Percentiles rank a stretch among this genome's conserved stretches.
phyloP scores from a whole-genome alignment of 345 rosid genomes.

The Heritiera fomes region DNA sequence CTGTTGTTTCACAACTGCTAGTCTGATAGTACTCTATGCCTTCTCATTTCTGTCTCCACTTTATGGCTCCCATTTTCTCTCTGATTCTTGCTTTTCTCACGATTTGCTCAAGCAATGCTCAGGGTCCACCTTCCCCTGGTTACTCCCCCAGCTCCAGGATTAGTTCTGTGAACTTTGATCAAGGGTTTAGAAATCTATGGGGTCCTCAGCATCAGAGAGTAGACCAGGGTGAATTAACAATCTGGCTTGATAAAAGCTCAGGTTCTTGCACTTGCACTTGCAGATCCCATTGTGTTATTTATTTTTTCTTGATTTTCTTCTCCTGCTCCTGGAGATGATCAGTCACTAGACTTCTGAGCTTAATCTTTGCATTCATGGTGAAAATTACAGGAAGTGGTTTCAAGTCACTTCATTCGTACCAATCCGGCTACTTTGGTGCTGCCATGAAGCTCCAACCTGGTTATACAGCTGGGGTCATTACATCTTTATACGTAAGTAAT shows the following conservation, averaged over 20 bases:
- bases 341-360: background rate
- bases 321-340: background rate
- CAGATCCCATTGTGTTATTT: background rate
- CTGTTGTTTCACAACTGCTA: background rate
- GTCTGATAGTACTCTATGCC: constrained; percentile 5
- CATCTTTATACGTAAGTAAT: constrained; percentile 67
- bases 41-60: constrained; percentile 11
- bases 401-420: constrained; percentile 66
- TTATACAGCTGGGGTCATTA: constrained; percentile 91
- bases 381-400: constrained; percentile 78
- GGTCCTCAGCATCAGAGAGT: constrained; percentile 79
- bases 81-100: constrained; percentile 28
- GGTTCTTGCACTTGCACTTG: constrained; percentile 35
- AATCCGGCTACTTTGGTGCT: constrained; percentile 83
- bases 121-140: constrained; percentile 81
- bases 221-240: constrained; percentile 56
- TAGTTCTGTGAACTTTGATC: constrained; percentile 47
- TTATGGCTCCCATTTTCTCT: constrained; percentile 44
- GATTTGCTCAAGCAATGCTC: constrained; percentile 34
- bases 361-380: constrained; percentile 12
- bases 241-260: constrained; percentile 73
- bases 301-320: background rate
- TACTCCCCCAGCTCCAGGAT: constrained; percentile 66
- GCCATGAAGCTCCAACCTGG: constrained; percentile 84
- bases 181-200: constrained; percentile 68